phyloP scores from a whole-genome alignment of 2,329 filamentous ascomycete genomes.

The Calonectria pseudoturangicola region DNA sequence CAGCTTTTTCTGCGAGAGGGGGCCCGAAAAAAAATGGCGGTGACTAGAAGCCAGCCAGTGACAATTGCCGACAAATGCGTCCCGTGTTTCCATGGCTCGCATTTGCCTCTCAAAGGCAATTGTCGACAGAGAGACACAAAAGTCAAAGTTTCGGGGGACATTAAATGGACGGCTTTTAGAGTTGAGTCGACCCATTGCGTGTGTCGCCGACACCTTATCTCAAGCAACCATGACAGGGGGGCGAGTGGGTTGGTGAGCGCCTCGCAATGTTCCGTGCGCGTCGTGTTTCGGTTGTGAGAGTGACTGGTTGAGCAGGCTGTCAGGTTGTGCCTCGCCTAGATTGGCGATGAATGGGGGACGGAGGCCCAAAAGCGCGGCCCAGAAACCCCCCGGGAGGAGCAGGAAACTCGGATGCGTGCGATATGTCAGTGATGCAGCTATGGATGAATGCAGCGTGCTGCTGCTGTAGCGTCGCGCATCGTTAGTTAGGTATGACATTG shows the following conservation, averaged over 20 bases:
- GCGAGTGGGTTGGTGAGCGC: constrained; percentile 32
- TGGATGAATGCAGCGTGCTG: constrained; percentile 15
- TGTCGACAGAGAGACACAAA: constrained; percentile 32
- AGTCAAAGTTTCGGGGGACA: constrained; percentile 38
- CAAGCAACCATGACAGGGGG: constrained; percentile 43
- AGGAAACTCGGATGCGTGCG: constrained; percentile 28
- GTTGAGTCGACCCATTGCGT: constrained; percentile 51
- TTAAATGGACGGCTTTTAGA: constrained; percentile 44
- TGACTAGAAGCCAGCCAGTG: constrained; percentile 11
- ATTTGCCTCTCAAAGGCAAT: constrained; percentile 36
- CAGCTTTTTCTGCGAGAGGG: neutral
- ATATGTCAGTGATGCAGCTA: constrained; percentile 32
- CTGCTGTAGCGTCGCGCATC: constrained; percentile 25
- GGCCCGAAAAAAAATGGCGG: constrained; percentile 21
- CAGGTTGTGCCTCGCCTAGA: neutral
- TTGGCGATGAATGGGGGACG: neutral
- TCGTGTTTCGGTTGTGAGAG: constrained; percentile 15
- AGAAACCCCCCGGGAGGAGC: neutral
- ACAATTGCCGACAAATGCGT: constrained; percentile 22
- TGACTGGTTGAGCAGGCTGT: constrained; percentile 15
- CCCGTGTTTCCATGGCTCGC: constrained; percentile 20
- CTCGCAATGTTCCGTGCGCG: constrained; percentile 36
- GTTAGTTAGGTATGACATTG: constrained; percentile 28
- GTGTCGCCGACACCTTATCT: constrained; percentile 51
- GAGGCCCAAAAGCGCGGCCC: neutral